Evolutionary conservation across 1,139 yeast species (phyloP), one percentile per base, ranked within the genome.

Genomic region (Blastobotrys aristatus): DNA sequence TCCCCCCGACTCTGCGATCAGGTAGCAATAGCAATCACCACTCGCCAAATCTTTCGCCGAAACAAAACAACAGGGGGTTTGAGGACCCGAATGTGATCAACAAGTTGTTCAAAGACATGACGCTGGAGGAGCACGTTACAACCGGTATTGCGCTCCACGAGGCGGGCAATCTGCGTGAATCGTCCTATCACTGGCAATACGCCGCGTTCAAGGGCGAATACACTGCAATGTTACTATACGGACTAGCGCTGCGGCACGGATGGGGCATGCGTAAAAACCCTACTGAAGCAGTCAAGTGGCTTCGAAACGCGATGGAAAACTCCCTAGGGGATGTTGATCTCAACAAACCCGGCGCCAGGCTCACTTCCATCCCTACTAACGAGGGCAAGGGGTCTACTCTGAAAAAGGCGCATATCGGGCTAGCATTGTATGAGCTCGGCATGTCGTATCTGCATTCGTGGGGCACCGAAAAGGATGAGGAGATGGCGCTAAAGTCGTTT

Each of bases 221-320:
- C 54, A 79, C 82, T 39, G 95, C 92, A 1, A 84, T 80, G 84
- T 73, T 80, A 42, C 63, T 83, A 33, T 85, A 84, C 61, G 87
- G 90, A 0, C 65, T 83, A 55, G 84, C 92, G 0, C 65, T 85
- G 29, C 70, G 84, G 48, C 71, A 76, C 49, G 95, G 94, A 0
- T 81, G 81, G 65, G 95, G 95, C 0, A 80, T 82, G 14, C 73
- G 78, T 26, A 76, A 74, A 50, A 82, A 82, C 60, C 76, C 78
- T 40, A 59, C 67, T 13, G 77, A 74, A 47, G 78, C 89, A 1
- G 70, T 82, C 39, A 68, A 72, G 50, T 84, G 89, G 86, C 69
- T 86, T 4, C 73, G 78, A 53, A 65, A 62, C 47, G 79, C 82
- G 0, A 64, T 63, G 55, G 73, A 72, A 20, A 67, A 48, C 35